Evolutionary conservation across 805 yeast species (phyloP).

Genomic region (Phaffomyces thermotolerans): DNA sequence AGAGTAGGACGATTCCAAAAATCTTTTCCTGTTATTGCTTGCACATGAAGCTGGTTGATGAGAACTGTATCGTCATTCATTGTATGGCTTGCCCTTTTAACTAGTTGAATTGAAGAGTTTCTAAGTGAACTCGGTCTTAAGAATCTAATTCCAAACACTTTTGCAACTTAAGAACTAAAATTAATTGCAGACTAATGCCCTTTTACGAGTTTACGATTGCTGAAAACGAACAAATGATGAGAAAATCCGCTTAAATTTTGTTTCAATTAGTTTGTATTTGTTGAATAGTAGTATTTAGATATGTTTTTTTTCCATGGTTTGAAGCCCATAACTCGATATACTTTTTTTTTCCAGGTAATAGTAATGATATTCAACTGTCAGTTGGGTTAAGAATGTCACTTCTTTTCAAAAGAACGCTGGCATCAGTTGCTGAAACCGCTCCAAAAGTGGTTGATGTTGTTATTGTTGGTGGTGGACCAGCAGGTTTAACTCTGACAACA

Average conservation of each 20-base stretch:
- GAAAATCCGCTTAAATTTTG: too few species aligned
- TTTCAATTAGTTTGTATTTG: too few species aligned
- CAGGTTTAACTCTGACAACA: slow-evolving; percentile 81
- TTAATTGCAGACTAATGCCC: too few species aligned
- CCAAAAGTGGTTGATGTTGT: slow-evolving; percentile 53
- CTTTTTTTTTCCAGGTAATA: too few species aligned
- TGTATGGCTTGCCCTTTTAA: neutral
- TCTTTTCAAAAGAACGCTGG: slow-evolving; percentile 19
- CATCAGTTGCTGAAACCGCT: slow-evolving; percentile 9
- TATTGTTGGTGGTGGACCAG: slow-evolving; percentile 96
- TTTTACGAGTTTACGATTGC: too few species aligned
- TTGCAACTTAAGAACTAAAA: neutral
- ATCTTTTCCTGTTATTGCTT: slow-evolving; percentile 64
- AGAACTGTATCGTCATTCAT: slow-evolving; percentile 16
- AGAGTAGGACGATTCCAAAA: slow-evolving; percentile 64
- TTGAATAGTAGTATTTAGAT: too few species aligned
- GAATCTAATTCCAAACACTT: neutral
- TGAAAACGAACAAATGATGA: too few species aligned
- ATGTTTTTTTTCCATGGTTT: too few species aligned
- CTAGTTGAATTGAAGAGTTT: neutral
- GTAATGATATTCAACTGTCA: neutral
- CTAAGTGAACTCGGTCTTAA: neutral
- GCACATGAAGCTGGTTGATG: slow-evolving; percentile 42
- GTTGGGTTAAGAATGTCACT: slow-evolving; percentile 8
- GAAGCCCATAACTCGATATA: too few species aligned